These are phyloP conservation scores for Penicillium paradoxum DNA, from an alignment of 495 filamentous ascomycete species.

Conservation along the genomic window DNA sequence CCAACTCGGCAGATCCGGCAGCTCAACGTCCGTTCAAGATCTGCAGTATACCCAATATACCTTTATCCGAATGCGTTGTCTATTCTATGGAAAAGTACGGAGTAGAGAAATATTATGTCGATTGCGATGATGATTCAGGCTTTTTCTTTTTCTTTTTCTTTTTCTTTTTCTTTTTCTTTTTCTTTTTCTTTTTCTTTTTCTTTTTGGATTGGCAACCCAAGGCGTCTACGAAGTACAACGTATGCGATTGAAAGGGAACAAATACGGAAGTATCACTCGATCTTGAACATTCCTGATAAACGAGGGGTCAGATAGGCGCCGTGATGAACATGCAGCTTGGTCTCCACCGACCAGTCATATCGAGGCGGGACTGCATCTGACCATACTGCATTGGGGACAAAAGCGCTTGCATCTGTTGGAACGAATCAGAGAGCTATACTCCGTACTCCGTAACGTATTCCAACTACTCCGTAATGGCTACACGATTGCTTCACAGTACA, in stretches of 20 bases:
- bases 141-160: too few species aligned
- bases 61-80: not conserved
- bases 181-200: too few species aligned
- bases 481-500: not conserved
- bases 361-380: not conserved
- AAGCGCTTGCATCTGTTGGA: not conserved
- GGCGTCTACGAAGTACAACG: too few species aligned
- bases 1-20: not conserved
- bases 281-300: too few species aligned
- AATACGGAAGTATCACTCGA: too few species aligned
- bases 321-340: slow-evolving; percentile 6
- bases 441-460: not conserved
- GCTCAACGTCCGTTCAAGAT: not conserved
- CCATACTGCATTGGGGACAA: slow-evolving; percentile 4
- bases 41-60: not conserved
- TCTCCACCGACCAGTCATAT: slow-evolving; percentile 1
- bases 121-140: too few species aligned
- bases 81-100: not conserved
- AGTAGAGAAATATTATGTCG: too few species aligned
- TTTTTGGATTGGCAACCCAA: too few species aligned
- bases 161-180: too few species aligned
- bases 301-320: slow-evolving; percentile 4
- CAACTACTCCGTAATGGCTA: not conserved
- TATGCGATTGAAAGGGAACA: too few species aligned
- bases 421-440: not conserved